Evolutionary conservation across 2,329 filamentous ascomycete species (phyloP).

Genomic region (Sphaerostilbella broomeana): DNA sequence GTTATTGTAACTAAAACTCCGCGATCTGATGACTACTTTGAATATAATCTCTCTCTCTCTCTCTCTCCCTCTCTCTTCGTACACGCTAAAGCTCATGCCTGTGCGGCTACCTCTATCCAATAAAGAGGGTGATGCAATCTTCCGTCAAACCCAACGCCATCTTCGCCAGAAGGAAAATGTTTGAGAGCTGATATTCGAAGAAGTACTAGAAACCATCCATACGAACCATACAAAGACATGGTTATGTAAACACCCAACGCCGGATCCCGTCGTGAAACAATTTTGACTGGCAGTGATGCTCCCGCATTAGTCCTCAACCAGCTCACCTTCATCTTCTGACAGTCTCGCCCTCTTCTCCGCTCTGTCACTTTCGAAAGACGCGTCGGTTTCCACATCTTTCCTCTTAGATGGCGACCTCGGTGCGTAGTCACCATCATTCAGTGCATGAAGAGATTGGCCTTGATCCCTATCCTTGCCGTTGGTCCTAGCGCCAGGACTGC

Average conservation of each 20-base stretch:
- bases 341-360: slow-evolving; percentile 39
- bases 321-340: slow-evolving; percentile 44
- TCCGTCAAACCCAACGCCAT: slow-evolving; percentile 6
- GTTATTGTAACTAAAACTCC: no score
- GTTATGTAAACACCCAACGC: slow-evolving; percentile 4
- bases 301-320: slow-evolving; percentile 29
- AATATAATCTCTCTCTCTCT: not conserved
- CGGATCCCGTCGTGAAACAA: slow-evolving; percentile 1
- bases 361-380: slow-evolving; percentile 26
- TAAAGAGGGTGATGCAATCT: slow-evolving; percentile 3
- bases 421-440: slow-evolving; percentile 24
- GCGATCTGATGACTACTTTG: no score
- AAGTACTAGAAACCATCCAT: slow-evolving; percentile 3
- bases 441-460: slow-evolving; percentile 28
- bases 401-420: slow-evolving; percentile 36
- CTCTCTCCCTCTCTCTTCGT: not conserved
- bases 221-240: not conserved
- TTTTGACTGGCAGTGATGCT: not conserved
- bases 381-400: slow-evolving; percentile 33
- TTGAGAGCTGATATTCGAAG: slow-evolving; percentile 4
- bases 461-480: slow-evolving; percentile 31
- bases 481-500: slow-evolving; percentile 37
- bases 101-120: slow-evolving; percentile 12
- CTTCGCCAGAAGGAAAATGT: no score
- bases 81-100: slow-evolving; percentile 9